These are phyloP conservation scores for Fusarium redolens DNA, from an alignment of 2,329 filamentous ascomycete genomes.

Conservation along the genomic window DNA sequence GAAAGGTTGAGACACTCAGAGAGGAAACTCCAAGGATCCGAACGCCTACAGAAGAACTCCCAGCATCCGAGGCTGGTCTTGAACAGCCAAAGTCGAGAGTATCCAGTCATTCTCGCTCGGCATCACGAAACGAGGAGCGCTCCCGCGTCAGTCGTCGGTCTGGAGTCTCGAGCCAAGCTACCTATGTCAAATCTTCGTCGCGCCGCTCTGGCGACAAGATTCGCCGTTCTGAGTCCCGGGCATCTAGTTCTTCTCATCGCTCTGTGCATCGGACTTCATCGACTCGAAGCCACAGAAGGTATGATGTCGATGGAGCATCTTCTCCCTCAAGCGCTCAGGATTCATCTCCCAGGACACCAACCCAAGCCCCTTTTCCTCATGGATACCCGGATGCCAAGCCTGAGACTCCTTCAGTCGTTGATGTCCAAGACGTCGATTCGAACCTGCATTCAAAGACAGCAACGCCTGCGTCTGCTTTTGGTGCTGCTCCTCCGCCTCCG, in stretches of 20 bases:
- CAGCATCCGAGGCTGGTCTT: slow-evolving; percentile 45
- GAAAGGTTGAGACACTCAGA: slow-evolving; percentile 15
- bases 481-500: slow-evolving; percentile 60
- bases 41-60: slow-evolving; percentile 34
- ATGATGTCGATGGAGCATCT: slow-evolving; percentile 58
- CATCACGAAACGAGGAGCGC: slow-evolving; percentile 60
- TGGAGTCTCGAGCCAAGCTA: slow-evolving; percentile 68
- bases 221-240: slow-evolving; percentile 48
- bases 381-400: slow-evolving; percentile 56
- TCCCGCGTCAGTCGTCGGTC: slow-evolving; percentile 67
- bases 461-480: slow-evolving; percentile 51
- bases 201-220: slow-evolving; percentile 52
- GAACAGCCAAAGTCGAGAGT: slow-evolving; percentile 57
- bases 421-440: slow-evolving; percentile 51
- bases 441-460: slow-evolving; percentile 52
- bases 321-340: slow-evolving; percentile 61
- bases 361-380: slow-evolving; percentile 63
- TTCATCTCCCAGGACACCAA: slow-evolving; percentile 72
- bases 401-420: slow-evolving; percentile 49
- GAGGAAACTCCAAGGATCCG: slow-evolving; percentile 17
- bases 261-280: slow-evolving; percentile 55
- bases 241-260: slow-evolving; percentile 50
- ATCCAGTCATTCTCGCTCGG: slow-evolving; percentile 57
- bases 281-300: slow-evolving; percentile 46
- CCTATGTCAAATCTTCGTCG: slow-evolving; percentile 57